Evolutionary conservation across 345 rosid species (phyloP).

Genomic region (Excoecaria agallocha): DNA sequence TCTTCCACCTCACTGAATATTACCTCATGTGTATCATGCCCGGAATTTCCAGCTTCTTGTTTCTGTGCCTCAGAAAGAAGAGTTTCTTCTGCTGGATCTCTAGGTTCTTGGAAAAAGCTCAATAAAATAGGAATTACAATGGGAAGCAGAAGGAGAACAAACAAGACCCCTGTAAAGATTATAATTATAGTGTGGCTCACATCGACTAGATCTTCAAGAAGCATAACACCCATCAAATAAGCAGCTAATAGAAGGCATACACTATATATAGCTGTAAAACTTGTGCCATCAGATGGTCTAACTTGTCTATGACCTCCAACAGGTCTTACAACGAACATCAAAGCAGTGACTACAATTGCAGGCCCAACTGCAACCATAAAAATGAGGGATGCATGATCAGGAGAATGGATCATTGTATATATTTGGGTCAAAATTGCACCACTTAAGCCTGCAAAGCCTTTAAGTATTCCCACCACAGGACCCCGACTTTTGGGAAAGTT

Average conservation of each 20-base stretch:
- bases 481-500: conserved; percentile 97
- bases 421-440: conserved; percentile 94
- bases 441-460: conserved; percentile 92
- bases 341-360: conserved; percentile 59
- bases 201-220: conserved; percentile 69
- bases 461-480: conserved; percentile 95
- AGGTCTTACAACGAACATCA: conserved; percentile 88
- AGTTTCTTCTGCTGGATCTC: conserved; percentile 53
- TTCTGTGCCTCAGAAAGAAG: conserved; percentile 49
- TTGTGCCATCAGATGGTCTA: conserved; percentile 59
- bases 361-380: conserved; percentile 98
- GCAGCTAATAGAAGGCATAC: conserved; percentile 81
- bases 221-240: conserved; percentile 88
- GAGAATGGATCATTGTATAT: conserved; percentile 67
- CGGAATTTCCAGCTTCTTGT: conserved; percentile 49
- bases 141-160: conserved; percentile 66
- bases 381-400: conserved; percentile 78
- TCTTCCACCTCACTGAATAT: conserved; percentile 91
- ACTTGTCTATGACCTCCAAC: conserved; percentile 92
- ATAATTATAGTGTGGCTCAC: conserved; percentile 47
- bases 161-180: conserved; percentile 56
- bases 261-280: conserved; percentile 67
- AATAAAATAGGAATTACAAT: conserved; percentile 58
- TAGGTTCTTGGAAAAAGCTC: conserved; percentile 49
- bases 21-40: conserved; percentile 41